phyloP scores from a whole-genome alignment of 1,284 basidiomycete genomes.

The Leccinum fuscescens region DNA sequence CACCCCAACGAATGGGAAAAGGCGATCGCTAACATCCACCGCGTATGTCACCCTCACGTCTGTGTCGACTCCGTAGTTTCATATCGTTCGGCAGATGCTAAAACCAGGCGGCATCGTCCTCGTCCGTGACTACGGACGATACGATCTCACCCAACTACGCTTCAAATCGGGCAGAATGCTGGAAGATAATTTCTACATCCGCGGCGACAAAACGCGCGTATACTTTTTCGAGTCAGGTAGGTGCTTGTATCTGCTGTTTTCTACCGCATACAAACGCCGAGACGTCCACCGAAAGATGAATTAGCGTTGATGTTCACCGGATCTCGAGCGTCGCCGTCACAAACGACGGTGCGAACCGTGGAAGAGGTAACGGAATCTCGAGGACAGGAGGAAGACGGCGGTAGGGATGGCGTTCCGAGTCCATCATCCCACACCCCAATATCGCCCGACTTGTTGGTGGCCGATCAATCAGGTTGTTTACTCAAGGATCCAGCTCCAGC shows the following conservation, averaged over 20 bases:
- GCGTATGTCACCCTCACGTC: constrained; percentile 41
- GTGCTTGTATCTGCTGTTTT: constrained; percentile 14
- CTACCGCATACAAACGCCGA: neutral
- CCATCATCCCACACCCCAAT: constrained; percentile 12
- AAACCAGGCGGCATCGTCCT: constrained; percentile 87
- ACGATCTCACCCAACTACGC: constrained; percentile 91
- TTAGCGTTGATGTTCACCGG: constrained; percentile 78
- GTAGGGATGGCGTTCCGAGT: constrained; percentile 8
- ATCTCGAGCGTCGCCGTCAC: constrained; percentile 40
- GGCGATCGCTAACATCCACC: constrained; percentile 83
- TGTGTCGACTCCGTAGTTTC: neutral
- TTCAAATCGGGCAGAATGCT: constrained; percentile 89
- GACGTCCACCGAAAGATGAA: constrained; percentile 57
- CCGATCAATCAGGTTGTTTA: neutral
- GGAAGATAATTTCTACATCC: constrained; percentile 91
- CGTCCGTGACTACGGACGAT: constrained; percentile 92
- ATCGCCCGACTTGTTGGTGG: neutral
- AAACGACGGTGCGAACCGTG: constrained; percentile 33
- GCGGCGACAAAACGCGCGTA: constrained; percentile 95
- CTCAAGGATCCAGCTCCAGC: neutral
- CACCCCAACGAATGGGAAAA: constrained; percentile 91
- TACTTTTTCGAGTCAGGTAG: constrained; percentile 90
- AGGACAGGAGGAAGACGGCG: constrained; percentile 34
- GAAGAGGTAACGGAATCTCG: constrained; percentile 38
- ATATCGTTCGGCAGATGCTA: constrained; percentile 60